phyloP scores from a whole-genome alignment of 148 eudicot genomes.

The Diospyros lotus region DNA sequence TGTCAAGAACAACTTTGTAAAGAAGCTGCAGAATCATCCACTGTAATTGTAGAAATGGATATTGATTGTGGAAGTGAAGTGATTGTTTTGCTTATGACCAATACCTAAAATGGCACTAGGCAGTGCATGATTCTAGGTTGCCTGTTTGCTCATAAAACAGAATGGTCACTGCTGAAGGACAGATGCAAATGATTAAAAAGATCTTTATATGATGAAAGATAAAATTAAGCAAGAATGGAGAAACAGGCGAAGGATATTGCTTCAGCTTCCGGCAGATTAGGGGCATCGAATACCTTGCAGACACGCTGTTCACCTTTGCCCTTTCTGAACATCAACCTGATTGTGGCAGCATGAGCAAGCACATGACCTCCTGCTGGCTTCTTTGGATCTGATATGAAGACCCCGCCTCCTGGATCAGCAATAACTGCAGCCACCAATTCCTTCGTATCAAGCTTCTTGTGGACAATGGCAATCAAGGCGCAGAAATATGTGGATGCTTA shows the following conservation, averaged over 20 bases:
- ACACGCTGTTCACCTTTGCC: conserved; percentile 97
- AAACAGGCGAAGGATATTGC: conserved; percentile 73
- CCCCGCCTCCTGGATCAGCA: conserved; percentile 93
- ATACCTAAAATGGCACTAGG: background rate
- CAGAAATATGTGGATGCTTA: too few relatives aligned
- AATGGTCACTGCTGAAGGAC: background rate
- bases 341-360: conserved; percentile 92
- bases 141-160: too few relatives aligned
- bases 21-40: too few relatives aligned
- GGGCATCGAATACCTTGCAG: conserved; percentile 97
- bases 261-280: conserved; percentile 95
- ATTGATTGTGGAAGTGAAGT: background rate
- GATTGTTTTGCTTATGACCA: background rate
- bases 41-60: background rate
- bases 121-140: background rate
- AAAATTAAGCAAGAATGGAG: background rate
- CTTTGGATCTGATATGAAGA: conserved; percentile 91
- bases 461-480: too few relatives aligned
- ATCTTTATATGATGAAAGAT: background rate
- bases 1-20: conserved; percentile 41
- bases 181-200: background rate
- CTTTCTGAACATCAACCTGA: conserved; percentile 92
- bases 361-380: conserved; percentile 99
- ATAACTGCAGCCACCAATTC: conserved; percentile 56
- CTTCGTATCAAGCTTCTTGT: background rate